Percentiles rank a stretch among this genome's conserved stretches.
Conservation (phyloP, 805 yeast species). For the Nakazawaea holstii region DNA sequence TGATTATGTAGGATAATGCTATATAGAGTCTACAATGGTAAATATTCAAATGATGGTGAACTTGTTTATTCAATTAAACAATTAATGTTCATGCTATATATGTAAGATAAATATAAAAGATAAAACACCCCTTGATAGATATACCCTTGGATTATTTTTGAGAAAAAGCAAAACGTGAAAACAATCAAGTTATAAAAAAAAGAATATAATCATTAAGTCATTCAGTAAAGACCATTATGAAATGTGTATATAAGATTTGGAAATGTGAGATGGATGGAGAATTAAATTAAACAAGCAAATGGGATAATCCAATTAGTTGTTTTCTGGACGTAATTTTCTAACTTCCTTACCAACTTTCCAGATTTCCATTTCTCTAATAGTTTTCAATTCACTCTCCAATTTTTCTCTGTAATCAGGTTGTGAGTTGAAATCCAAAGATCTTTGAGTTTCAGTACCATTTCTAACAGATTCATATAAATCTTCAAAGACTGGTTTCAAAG, state of each 20-base stretch:
- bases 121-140: neutral
- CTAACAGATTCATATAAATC: constrained; percentile 92
- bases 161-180: constrained; percentile 12
- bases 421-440: constrained; percentile 98
- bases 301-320: too few species aligned
- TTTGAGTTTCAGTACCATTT: constrained; percentile 96
- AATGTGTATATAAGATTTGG: constrained; percentile 3
- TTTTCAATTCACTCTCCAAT: constrained; percentile 88
- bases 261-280: too few species aligned
- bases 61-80: constrained; percentile 11
- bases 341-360: constrained; percentile 99
- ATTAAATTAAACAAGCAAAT: too few species aligned
- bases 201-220: constrained; percentile 29
- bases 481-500: constrained; percentile 97
- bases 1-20: too few species aligned
- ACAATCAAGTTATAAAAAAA: too few species aligned
- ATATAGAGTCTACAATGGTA: too few species aligned
- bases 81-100: constrained; percentile 9
- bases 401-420: constrained; percentile 96
- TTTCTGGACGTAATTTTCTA: constrained; percentile 99
- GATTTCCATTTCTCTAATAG: constrained; percentile 97
- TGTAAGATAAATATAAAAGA: neutral
- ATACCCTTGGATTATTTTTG: constrained; percentile 11
- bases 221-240: constrained; percentile 31
- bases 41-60: constrained; percentile 7